Base-by-base conservation (phyloP, 2,329 filamentous ascomycete genomes). In the Trichoderma harzianum region DNA sequence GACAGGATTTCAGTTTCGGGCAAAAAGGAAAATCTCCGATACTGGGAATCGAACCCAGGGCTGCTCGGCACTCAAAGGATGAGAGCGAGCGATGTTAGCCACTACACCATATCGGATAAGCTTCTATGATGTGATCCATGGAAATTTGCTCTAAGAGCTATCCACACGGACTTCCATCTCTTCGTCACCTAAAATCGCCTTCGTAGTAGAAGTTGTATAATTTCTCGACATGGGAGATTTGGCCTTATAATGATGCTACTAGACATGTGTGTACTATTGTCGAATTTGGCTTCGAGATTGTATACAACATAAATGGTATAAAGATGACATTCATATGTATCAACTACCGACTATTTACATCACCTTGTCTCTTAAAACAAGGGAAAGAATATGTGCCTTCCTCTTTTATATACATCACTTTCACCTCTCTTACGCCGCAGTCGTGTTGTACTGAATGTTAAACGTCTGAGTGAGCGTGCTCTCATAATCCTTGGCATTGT, bases 1-100 rank as follows among this genome's bases (percentile, higher is more conserved):
- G 7, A 10, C 16, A 3, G 3, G 2, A 6, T 43, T n/a, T n/a
- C 7, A n/a, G 39, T n/a, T 43, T 43, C 16, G 18, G 16, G 1
- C 30, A 21, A 53, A 72, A 43, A 57, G 34, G 3, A 12, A 58
- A 39, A 32, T 71, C 77, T 79, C 77, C 77, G 77, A 75, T 78
- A 79, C 77, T 74, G 78, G 78, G 77, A 79, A 79, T 79, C 78
- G 78, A 79, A 79, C 78, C 78, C 78, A 75, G 78, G 77, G 78
- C 78, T 79, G 77, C 78, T 78, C 78, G 78, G 78, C 63, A 36
- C 70, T 63, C 61, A 24, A 58, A 16, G 16, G n/a, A 63, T 79
- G 78, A 79, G 78, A 79, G 78, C 77, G 78, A 79, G 77, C 78
- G 78, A 79, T 79, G 78, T 79, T 79, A 79, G 78, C 78, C 78